Base-by-base conservation (phyloP, 257 asterid species). In the Ilex aquifolium region DNA sequence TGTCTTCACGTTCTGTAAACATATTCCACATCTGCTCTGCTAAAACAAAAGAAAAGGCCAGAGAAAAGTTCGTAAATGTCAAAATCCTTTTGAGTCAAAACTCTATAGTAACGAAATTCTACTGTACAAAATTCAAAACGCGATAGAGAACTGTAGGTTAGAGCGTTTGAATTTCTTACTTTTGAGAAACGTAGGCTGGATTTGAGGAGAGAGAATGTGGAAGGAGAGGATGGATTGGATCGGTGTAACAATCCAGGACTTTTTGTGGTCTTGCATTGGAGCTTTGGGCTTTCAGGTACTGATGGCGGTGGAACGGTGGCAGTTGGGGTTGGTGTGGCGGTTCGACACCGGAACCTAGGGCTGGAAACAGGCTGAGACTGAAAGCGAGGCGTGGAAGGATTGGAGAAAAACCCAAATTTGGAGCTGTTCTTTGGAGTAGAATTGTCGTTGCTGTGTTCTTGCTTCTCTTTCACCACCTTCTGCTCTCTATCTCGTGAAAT, bases 21-120 rank as follows among this genome's bases (percentile, higher is more conserved):
- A 92, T 39, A 89, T 86, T 57, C 98, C 97, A 59, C 98, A 92
- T 4, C 79, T 69, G 60, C 64, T 81, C 98, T 91, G 95, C 87
- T 81, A 65, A 44, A 32, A 39, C 5, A 44, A n/a, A 3, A 4
- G 13, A 39, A 21, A 5, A 2, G 31, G 32, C 36, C 57, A 8
- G 3, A 15, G n/a, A 51, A 13, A n/a, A 31, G 5, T 7, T 36
- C 13, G 2, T 9, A 1, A 42, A 16, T 40, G 50, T 29, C 55
- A 3, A 32, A 65, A 75, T 21, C 57, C 49, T 53, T 3, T 6
- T 15, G 27, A 6, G 27, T 21, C 1, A 21, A 21, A 21, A 21
- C 27, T 21, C 27, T 21, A 21, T 21, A 21, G 27, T 21, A 21
- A 21, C 27, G 27, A 21, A 21, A 21, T 21, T 21, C 1, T 21